Conservation (phyloP, 768 basidiomycete species). For the Mycena floridula region DNA sequence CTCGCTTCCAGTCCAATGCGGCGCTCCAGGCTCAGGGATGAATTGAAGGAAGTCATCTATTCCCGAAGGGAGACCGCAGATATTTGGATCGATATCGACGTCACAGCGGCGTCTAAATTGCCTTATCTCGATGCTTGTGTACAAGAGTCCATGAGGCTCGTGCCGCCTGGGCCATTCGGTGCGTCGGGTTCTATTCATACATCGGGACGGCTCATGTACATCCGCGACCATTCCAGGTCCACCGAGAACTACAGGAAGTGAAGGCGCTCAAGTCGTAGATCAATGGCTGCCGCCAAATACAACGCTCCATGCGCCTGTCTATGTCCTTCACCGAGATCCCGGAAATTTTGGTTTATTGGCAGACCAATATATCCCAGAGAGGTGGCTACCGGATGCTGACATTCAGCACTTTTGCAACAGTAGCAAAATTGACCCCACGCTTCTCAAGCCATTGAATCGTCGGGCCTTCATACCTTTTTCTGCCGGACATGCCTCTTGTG, state of each 20-base stretch:
- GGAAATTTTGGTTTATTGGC: conserved; percentile 12
- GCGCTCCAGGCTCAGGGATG: conserved; percentile 6
- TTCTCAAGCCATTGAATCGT: conserved; percentile 5
- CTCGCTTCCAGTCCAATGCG: conserved; percentile 6
- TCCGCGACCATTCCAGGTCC: conserved; percentile 2
- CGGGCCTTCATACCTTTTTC: conserved; percentile 17
- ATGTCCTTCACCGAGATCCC: background rate
- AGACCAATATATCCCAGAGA: conserved; percentile 15
- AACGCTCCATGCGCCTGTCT: background rate
- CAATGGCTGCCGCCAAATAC: background rate
- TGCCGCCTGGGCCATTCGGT: conserved; percentile 18
- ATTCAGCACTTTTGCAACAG: too few relatives aligned
- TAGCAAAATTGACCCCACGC: too few relatives aligned
- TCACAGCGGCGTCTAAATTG: conserved; percentile 6
- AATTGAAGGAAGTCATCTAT: conserved; percentile 5
- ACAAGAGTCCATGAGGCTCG: conserved; percentile 17
- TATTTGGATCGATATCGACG: conserved; percentile 10
- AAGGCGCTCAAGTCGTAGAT: conserved; percentile 5
- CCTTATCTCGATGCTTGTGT: conserved; percentile 19
- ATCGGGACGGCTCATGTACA: too few relatives aligned
- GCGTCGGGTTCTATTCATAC: too few relatives aligned
- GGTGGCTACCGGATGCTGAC: conserved; percentile 10
- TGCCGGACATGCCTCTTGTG: conserved; percentile 15
- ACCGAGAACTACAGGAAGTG: conserved; percentile 5
- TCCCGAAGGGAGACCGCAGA: too few relatives aligned